Evolutionary conservation across 441 rosid species (phyloP).

Genomic region (Raphanus hybrid): DNA sequence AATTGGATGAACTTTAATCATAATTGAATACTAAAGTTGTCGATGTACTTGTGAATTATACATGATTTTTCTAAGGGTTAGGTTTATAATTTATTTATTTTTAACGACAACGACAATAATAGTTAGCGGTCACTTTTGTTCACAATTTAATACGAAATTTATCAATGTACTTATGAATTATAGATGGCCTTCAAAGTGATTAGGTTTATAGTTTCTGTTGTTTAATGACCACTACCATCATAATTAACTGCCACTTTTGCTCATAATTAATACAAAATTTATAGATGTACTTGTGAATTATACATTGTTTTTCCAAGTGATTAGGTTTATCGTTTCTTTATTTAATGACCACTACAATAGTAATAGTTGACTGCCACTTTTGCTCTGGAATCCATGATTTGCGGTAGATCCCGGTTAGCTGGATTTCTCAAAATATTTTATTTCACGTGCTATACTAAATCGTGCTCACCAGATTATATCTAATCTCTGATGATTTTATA

Average conservation of each 20-base stretch:
- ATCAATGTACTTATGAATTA: not conserved
- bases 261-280: too few relatives aligned
- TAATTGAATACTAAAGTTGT: not conserved
- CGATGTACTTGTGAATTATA: not conserved
- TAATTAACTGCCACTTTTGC: too few relatives aligned
- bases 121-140: slow-evolving; percentile 14
- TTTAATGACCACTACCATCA: slow-evolving; percentile 1
- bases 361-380: too few relatives aligned
- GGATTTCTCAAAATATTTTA: slow-evolving; percentile 32
- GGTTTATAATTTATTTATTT: not conserved
- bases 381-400: too few relatives aligned
- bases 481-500: slow-evolving; percentile 20
- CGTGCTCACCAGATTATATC: slow-evolving; percentile 41
- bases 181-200: slow-evolving; percentile 1
- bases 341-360: too few relatives aligned
- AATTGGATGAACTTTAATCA: not conserved
- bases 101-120: slow-evolving; percentile 12
- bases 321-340: too few relatives aligned
- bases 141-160: not conserved
- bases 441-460: slow-evolving; percentile 38
- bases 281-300: too few relatives aligned
- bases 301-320: too few relatives aligned
- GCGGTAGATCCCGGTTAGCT: slow-evolving; percentile 32
- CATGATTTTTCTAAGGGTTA: slow-evolving; percentile 4
- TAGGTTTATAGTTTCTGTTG: slow-evolving; percentile 10